Percentiles rank a stretch among this genome's conserved stretches.
phyloP scores from a whole-genome alignment of 163 green algal species.

The Chlamydomonas reinhardtii region DNA sequence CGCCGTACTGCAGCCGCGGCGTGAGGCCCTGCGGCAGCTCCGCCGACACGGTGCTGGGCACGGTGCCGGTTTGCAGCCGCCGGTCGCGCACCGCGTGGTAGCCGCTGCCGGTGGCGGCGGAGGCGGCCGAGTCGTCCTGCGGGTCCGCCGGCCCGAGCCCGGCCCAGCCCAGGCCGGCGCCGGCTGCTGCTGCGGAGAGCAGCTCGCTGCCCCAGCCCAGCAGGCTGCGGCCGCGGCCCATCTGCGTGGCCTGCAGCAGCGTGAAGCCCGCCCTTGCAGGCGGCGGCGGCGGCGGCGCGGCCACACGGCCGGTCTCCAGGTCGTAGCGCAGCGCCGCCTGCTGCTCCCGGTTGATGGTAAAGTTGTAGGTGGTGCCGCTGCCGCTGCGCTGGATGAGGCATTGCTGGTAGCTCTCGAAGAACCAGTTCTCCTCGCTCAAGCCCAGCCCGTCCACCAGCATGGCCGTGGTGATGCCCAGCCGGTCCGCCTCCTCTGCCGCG shows the following conservation, averaged over 20 bases:
- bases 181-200: neutral
- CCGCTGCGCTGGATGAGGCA: constrained; percentile 30
- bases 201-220: neutral
- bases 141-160: no score
- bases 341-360: neutral
- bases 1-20: constrained; percentile 17
- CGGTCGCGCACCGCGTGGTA: no score
- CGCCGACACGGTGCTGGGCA: neutral
- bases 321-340: neutral
- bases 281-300: constrained; percentile 29
- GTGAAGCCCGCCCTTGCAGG: neutral
- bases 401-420: constrained; percentile 16
- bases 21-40: neutral
- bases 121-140: no score
- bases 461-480: constrained; percentile 29
- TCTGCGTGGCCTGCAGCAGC: constrained; percentile 10
- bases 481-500: constrained; percentile 1
- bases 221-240: neutral
- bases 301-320: neutral
- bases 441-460: constrained; percentile 36
- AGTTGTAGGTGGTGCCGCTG: neutral
- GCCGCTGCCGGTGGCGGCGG: no score
- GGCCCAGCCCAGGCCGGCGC: no score
- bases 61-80: neutral
- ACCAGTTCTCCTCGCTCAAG: neutral